Percentiles rank a stretch among this genome's conserved stretches.
Evolutionary conservation across 495 filamentous ascomycete species (phyloP).

Genomic region (Daldinia loculata): DNA sequence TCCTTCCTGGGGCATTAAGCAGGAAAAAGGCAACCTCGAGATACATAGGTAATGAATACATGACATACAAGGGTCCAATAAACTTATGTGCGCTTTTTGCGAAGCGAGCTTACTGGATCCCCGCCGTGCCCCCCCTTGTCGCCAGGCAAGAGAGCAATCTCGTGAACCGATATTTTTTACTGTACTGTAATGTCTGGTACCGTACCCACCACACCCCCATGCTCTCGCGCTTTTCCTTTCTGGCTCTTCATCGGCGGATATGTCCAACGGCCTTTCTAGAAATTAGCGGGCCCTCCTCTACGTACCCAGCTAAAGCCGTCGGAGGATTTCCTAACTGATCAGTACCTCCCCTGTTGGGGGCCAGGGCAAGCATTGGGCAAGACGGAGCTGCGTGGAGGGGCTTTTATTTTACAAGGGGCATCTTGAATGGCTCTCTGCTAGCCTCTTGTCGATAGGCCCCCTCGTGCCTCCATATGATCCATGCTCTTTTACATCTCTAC

Average conservation of each 20-base stretch:
- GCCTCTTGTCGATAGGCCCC: slow-evolving; percentile 45
- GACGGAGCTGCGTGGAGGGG: slow-evolving; percentile 44
- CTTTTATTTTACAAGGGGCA: slow-evolving; percentile 39
- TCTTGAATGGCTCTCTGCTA: slow-evolving; percentile 38
- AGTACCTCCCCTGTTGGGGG: slow-evolving; percentile 49
- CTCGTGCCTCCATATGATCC: slow-evolving; percentile 50
- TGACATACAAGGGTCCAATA: slow-evolving; percentile 36
- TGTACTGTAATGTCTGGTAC: slow-evolving; percentile 37
- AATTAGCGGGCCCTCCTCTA: slow-evolving; percentile 54
- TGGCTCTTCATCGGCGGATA: slow-evolving; percentile 53
- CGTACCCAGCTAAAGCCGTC: slow-evolving; percentile 46
- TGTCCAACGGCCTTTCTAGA: slow-evolving; percentile 59
- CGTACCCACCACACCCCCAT: slow-evolving; percentile 37
- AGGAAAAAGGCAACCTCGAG: slow-evolving; percentile 18
- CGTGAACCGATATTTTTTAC: slow-evolving; percentile 50
- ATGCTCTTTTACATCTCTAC: slow-evolving; percentile 46
- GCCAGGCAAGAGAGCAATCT: slow-evolving; percentile 47
- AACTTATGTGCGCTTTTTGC: slow-evolving; percentile 50
- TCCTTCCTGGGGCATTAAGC: slow-evolving; percentile 2
- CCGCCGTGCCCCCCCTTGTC: slow-evolving; percentile 42
- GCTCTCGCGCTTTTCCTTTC: slow-evolving; percentile 50
- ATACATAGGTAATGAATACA: slow-evolving; percentile 37
- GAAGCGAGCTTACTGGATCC: slow-evolving; percentile 59
- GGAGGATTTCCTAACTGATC: slow-evolving; percentile 60
- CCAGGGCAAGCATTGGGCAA: slow-evolving; percentile 44